Evolutionary conservation across 108 stramenopile species (phyloP).

Genomic region (Schizochytrium sp.): DNA sequence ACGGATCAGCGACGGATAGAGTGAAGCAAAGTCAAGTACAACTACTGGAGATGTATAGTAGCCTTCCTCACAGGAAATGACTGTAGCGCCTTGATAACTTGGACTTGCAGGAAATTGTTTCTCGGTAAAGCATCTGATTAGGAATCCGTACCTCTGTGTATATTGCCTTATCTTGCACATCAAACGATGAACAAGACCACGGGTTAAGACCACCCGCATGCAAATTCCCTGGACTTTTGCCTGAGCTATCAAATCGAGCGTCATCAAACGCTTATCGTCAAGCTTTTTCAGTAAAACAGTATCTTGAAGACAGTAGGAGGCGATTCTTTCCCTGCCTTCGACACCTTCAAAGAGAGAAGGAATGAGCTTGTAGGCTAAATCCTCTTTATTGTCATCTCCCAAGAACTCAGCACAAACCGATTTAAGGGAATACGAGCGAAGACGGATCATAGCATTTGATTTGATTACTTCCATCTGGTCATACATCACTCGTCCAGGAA

Average conservation of each 20-base stretch:
- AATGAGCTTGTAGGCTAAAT: neutral
- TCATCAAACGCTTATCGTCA: neutral
- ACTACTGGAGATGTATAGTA: conserved; percentile 88
- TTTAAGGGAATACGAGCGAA: neutral
- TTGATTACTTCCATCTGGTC: neutral
- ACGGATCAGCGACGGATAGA: conserved; percentile 96
- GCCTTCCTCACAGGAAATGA: neutral
- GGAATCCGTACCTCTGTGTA: neutral
- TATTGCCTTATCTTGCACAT: conserved; percentile 31
- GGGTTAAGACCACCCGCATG: neutral
- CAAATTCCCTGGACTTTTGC: neutral
- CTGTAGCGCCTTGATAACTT: neutral
- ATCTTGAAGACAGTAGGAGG: conserved; percentile 8
- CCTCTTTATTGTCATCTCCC: conserved; percentile 27
- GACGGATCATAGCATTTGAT: neutral
- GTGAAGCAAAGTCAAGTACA: conserved; percentile 93
- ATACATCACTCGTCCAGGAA: neutral
- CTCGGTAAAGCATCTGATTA: neutral
- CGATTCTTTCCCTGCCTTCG: neutral
- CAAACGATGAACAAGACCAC: neutral
- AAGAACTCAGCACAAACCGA: neutral
- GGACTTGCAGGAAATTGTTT: neutral
- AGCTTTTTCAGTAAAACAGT: neutral
- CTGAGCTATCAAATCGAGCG: neutral
- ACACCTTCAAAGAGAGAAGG: neutral